phyloP scores from a whole-genome alignment of 2,329 filamentous ascomycete species.

The Clarireedia hainanense region DNA sequence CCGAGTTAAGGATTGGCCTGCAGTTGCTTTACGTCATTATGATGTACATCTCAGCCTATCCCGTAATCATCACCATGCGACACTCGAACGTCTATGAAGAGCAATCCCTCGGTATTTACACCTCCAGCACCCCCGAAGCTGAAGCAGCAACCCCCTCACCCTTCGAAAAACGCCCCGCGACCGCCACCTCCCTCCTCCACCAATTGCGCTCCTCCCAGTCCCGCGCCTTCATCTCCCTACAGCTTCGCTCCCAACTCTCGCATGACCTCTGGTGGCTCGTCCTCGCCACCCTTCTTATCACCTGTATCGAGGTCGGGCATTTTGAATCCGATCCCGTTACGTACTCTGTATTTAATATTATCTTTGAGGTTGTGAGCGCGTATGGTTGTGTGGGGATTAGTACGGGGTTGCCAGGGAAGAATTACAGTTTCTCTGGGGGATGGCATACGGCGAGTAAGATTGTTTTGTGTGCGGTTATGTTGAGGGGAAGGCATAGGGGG shows the following conservation, averaged over 20 bases:
- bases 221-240: constrained; percentile 28
- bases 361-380: constrained; percentile 49
- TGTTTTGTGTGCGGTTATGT: constrained; percentile 48
- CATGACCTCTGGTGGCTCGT: constrained; percentile 62
- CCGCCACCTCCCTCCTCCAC: not conserved
- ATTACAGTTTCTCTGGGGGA: constrained; percentile 47
- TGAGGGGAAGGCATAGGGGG: constrained; percentile 48
- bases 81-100: constrained; percentile 69
- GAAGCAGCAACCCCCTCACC: not conserved
- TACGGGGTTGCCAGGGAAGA: constrained; percentile 44
- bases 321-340: constrained; percentile 42
- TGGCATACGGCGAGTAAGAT: constrained; percentile 50
- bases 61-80: constrained; percentile 55
- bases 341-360: constrained; percentile 52
- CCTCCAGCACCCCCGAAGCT: not conserved
- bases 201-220: too few relatives aligned
- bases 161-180: not conserved
- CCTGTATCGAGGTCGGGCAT: constrained; percentile 50
- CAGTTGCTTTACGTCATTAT: constrained; percentile 51
- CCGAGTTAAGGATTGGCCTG: not conserved
- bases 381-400: constrained; percentile 57
- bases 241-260: constrained; percentile 56
- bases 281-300: constrained; percentile 51
- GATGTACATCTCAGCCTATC: constrained; percentile 60
- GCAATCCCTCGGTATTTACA: constrained; percentile 53